A percentile compares a stretch with the other conserved stretches of the same genome.
Conservation (phyloP, 192 early-diverging fungal genomes). For the Backusella psychrophila region DNA sequence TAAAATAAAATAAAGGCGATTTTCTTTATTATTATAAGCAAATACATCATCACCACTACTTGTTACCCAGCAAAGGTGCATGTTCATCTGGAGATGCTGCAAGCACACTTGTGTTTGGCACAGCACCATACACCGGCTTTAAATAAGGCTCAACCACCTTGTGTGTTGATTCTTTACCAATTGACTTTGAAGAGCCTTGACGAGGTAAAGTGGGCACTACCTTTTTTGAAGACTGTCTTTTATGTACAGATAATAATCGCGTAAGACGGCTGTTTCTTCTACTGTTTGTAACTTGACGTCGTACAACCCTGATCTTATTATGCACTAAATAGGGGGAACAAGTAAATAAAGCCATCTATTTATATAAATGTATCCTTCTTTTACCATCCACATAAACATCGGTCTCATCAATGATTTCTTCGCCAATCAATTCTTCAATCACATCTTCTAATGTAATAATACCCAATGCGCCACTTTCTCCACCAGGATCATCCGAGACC, state of each 20-base stretch:
- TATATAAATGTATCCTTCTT: background rate
- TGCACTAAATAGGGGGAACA: slow-evolving; percentile 36
- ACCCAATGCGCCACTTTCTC: slow-evolving; percentile 57
- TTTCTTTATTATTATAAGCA: background rate
- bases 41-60: background rate
- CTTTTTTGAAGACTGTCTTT: background rate
- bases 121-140: slow-evolving; percentile 2
- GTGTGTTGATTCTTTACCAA: background rate
- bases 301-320: slow-evolving; percentile 56
- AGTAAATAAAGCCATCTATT: background rate
- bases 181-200: too few relatives aligned
- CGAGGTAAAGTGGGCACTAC: background rate
- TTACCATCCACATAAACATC: slow-evolving; percentile 25
- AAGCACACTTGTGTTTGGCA: background rate
- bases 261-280: slow-evolving; percentile 20
- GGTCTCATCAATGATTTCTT: slow-evolving; percentile 22
- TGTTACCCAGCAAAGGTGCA: background rate
- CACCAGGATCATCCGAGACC: slow-evolving; percentile 44
- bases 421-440: slow-evolving; percentile 79
- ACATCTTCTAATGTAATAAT: slow-evolving; percentile 80
- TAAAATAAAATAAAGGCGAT: background rate
- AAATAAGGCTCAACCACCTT: slow-evolving; percentile 7
- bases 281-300: slow-evolving; percentile 30
- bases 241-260: slow-evolving; percentile 15
- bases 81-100: background rate